Base-by-base conservation (phyloP, 352 stramenopile genomes). In the Phytophthora citrophthora region DNA sequence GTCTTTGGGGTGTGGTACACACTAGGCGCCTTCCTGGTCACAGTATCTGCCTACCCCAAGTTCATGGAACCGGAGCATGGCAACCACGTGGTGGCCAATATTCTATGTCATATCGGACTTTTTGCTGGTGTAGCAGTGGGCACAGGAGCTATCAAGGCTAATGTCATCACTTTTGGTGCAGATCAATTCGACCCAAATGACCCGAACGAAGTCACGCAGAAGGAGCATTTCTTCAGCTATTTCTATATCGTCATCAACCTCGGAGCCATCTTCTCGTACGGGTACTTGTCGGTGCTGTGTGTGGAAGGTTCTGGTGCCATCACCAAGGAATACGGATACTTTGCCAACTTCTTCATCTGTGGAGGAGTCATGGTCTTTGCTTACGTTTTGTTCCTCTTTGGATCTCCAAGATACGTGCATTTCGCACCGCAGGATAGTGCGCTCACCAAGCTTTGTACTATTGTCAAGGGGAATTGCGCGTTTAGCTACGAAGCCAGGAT, bases 221-320 rank as follows among this genome's bases (percentile, higher is more conserved):
- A 93, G 54, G 74, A 91, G 29, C 82, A 84, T 24, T 97, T 96
- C 52, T 97, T 97, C 72, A 91, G 77, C 63, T 97, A 93, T 59
- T 98, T 98, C 71, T 97, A 98, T 77, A 93, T 90, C 59, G 83
- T 92, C 40, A 94, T 98, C 61, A 97, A 98, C 65, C 70, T 96
- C 44, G 92, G 92, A 52, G 89, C 92, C 16, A 86, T 96, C 58
- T 91, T 97, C 50, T 95, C 89, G 40, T 98, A 96, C 72, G 90
- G 86, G 7, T 94, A 97, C 52, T 68, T 98, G 2, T 94, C 88
- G 12, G 83, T 96, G 36, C 76, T 98, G 0, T 97, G 87, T 59
- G 88, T 97, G 5, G 77, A 96, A 68, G 92, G 92, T 13, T 81
- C 87, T 0, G 79, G 81, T 1, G 55, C 83, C 1, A 94, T 97